phyloP scores from a whole-genome alignment of 2,329 filamentous ascomycete species.

The Pleurostoma richardsiae region DNA sequence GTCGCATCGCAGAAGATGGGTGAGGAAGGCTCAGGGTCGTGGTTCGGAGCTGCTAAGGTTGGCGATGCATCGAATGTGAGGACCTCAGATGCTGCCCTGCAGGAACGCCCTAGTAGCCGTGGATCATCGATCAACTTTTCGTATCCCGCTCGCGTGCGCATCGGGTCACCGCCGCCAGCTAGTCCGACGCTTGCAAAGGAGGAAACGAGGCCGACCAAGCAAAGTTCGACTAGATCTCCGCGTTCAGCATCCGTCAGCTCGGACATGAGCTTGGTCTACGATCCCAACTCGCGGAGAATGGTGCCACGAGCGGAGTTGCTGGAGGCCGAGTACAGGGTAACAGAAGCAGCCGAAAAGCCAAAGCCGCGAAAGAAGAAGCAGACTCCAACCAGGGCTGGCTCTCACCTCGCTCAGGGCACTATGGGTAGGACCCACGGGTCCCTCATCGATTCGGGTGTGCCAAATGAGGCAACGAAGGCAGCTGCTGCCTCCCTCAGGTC shows the following conservation, averaged over 20 bases:
- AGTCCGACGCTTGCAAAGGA: slow-evolving; percentile 6
- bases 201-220: slow-evolving; percentile 7
- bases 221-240: slow-evolving; percentile 14
- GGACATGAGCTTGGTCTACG: slow-evolving; percentile 50
- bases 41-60: slow-evolving; percentile 40
- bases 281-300: slow-evolving; percentile 62
- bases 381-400: slow-evolving; percentile 31
- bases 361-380: slow-evolving; percentile 35
- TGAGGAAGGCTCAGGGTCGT: slow-evolving; percentile 35
- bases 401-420: slow-evolving; percentile 46
- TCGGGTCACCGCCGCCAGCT: slow-evolving; percentile 30
- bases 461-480: slow-evolving; percentile 5
- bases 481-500: slow-evolving; percentile 6
- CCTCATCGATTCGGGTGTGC: slow-evolving; percentile 27
- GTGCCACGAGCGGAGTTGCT: slow-evolving; percentile 41
- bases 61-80: slow-evolving; percentile 39
- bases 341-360: slow-evolving; percentile 32
- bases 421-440: slow-evolving; percentile 46
- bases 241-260: slow-evolving; percentile 19
- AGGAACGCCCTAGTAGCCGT: slow-evolving; percentile 36
- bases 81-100: slow-evolving; percentile 36
- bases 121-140: slow-evolving; percentile 53
- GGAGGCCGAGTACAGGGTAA: slow-evolving; percentile 34
- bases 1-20: slow-evolving; percentile 47
- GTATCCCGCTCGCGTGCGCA: slow-evolving; percentile 41